Base-by-base conservation (phyloP, 2,329 filamentous ascomycete genomes). In the Fusarium acutatum region DNA sequence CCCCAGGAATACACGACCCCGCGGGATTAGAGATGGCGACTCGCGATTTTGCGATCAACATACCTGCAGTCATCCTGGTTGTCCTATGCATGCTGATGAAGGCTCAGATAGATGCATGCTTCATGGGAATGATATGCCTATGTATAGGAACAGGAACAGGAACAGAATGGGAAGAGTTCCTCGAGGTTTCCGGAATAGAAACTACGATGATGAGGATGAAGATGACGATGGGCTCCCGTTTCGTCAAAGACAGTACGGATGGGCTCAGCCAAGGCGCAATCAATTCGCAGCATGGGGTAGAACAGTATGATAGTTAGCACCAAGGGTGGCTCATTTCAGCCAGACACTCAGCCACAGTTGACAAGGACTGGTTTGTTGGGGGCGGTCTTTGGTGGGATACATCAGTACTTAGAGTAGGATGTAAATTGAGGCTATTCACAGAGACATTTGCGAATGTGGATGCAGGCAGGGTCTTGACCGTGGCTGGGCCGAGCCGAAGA, bases 31-130 rank as follows among this genome's bases (percentile, higher is more conserved):
- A 22, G 53, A 49, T 18, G n/a, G 35, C 14, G 67, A 57, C 17
- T 28, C 50, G 49, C 40, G 11, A 7, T 77, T 74, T 44, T 80
- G 77, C 50, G 68, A 73, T 6, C 37, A 57, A 1, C 78, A 80
- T 54, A 57, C 61, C 17, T 80, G 78, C 30, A 59, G 53, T 13
- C 53, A 66, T 18, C 30, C 60, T 13, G 70, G 68, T n/a, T 80
- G 79, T 52, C 37, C 46, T 22, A 69, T 69, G 46, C 60, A 58
- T 46, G 61, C 57, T 30, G 18, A 26, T 24, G 61, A 54, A 26
- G 72, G 60, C 20, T 69, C 70, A 22, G 60, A 44, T 20, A 71
- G 60, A 66, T 78, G 73, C 32, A 44, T 66, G 32, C 58, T 65
- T 32, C 75, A 77, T 24, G 65, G 37, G 13, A 47, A 67, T n/a